Evolutionary conservation across 768 basidiomycete genomes (phyloP), one percentile per base, ranked within the genome.

Genomic region (Kondoa malvinella): DNA sequence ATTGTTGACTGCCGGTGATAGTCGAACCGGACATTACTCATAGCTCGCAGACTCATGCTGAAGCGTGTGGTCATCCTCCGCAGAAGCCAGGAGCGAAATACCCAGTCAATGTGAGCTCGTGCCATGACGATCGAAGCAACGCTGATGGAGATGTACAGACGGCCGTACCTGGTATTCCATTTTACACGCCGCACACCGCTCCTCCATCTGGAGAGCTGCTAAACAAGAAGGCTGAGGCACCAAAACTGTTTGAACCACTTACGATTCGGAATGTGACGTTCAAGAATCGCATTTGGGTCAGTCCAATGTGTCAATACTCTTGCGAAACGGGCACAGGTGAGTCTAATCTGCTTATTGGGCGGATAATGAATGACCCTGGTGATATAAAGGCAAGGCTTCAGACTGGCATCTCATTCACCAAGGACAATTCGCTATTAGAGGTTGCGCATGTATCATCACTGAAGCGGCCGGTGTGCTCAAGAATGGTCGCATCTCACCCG

Each of bases 401-500:
- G 86, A 89, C 70, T 89, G 86, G 84, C 89, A 91, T 75, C 76
- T 89, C 2, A 86, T 88, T 21, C 87, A 90, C 74, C 80, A 87
- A 26, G 72, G 73, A 14, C 81, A 81, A 0, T 82, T 85, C 71
- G 87, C 87, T 12, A 81, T 85, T 12, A 81, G 88, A 57, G 88
- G 89, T 12, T 83, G 82, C 1, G 86, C 84, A 0, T 82, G 81
- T 4, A 83, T 89, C 68, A 82, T 81, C 70, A 80, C 88, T 69
- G 89, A 92, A 76, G 89, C 88, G 0, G 85, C 86, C 1, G 80
- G 71, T 1, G 74, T 74, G n/a, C 34, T 71, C 1, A 70, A 70
- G 16, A 72, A 73, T 50, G 73, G 72, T 3, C 61, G 71, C 2
- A 70, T 73, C 29, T 64, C 66, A 1, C 70, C 71, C 3, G 57